These are phyloP conservation scores for Yamadazyma aaseri DNA, from an alignment of 1,139 yeast species.

Conservation along the genomic window DNA sequence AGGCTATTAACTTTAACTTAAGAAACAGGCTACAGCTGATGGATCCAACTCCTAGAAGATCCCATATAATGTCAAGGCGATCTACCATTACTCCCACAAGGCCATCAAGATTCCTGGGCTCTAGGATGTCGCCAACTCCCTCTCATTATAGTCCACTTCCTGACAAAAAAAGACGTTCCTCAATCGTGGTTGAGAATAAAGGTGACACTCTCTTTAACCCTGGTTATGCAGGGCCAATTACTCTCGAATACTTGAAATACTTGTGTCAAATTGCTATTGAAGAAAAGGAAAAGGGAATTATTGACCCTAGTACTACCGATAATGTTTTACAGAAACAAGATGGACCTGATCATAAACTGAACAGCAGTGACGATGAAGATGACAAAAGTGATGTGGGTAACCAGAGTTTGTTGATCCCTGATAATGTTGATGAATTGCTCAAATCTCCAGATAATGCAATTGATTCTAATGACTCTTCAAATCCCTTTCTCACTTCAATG, in stretches of 20 bases:
- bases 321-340: too few relatives aligned
- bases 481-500: constrained; percentile 5
- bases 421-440: constrained; percentile 8
- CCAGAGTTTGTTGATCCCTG: constrained; percentile 9
- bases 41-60: background rate
- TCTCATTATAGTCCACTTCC: constrained; percentile 5
- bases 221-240: constrained; percentile 38
- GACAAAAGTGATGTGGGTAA: background rate
- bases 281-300: constrained; percentile 13
- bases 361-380: background rate
- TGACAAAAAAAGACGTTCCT: constrained; percentile 28
- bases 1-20: constrained; percentile 12
- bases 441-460: constrained; percentile 15
- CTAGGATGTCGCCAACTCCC: constrained; percentile 4
- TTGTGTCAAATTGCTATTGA: constrained; percentile 34
- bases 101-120: background rate
- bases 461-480: background rate
- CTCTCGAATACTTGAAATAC: constrained; percentile 36
- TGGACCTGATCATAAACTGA: too few relatives aligned
- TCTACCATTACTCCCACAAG: constrained; percentile 4
- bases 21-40: background rate
- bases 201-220: constrained; percentile 29
- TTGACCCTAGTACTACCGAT: background rate
- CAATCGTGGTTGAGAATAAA: constrained; percentile 23
- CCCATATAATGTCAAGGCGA: background rate